Percentiles rank a stretch among this genome's conserved stretches.
Evolutionary conservation across 2,329 filamentous ascomycete genomes (phyloP).

Genomic region (Emergomyces pasteurianus): DNA sequence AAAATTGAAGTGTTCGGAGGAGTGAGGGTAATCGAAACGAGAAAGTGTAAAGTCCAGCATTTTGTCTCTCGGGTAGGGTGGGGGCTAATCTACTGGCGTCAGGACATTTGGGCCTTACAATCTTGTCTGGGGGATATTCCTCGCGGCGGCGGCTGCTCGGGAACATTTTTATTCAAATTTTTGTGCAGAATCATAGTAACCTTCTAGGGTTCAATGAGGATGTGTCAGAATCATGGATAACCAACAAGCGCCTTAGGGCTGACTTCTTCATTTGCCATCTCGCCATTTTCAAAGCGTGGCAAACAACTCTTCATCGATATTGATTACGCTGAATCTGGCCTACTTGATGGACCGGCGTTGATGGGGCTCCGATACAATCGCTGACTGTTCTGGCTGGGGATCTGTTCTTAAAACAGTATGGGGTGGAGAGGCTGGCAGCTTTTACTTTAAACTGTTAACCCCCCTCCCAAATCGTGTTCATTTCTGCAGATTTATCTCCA

Average conservation of each 20-base stretch:
- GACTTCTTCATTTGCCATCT: background rate
- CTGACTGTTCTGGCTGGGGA: background rate
- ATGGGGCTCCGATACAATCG: background rate
- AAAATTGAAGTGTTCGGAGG: background rate
- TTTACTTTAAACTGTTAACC: background rate
- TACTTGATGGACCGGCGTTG: background rate
- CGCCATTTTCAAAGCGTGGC: background rate
- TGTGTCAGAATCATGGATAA: background rate
- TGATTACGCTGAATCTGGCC: background rate
- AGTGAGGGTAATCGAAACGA: background rate
- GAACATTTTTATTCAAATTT: background rate
- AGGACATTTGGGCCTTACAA: background rate
- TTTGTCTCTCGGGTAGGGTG: background rate
- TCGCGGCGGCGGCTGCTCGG: background rate
- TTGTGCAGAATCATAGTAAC: background rate
- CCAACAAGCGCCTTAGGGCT: slow-evolving; percentile 4
- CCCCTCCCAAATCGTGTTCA: background rate
- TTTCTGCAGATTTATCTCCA: background rate
- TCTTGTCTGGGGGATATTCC: background rate
- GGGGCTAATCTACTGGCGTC: background rate
- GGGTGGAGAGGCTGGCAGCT: background rate
- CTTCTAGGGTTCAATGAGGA: background rate
- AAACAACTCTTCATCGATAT: background rate
- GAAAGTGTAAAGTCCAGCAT: background rate
- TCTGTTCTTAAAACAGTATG: slow-evolving; percentile 1